phyloP scores from a whole-genome alignment of 2,329 filamentous ascomycete genomes.

The Diaporthe sp. region DNA sequence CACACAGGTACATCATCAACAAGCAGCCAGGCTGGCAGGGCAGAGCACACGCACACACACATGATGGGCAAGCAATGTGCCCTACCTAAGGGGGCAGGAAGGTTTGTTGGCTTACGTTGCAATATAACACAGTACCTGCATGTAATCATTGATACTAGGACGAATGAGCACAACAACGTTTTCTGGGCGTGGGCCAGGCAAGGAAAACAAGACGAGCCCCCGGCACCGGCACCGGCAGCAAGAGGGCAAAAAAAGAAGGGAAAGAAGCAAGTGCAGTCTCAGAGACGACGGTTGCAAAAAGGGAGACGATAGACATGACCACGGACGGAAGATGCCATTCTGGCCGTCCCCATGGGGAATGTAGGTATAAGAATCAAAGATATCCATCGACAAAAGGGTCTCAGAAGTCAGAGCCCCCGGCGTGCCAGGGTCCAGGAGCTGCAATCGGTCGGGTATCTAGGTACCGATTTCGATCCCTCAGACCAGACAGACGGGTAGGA shows the following conservation, averaged over 20 bases:
- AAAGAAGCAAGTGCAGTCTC: neutral
- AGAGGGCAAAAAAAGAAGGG: neutral
- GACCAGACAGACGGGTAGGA: neutral
- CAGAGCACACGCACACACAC: slow-evolving; percentile 3
- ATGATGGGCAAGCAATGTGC: slow-evolving; percentile 9
- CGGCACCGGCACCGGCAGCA: neutral
- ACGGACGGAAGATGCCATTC: slow-evolving; percentile 15
- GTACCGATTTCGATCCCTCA: neutral
- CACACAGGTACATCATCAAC: neutral
- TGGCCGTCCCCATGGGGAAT: slow-evolving; percentile 27
- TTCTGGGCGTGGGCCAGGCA: neutral
- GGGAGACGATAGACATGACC: neutral
- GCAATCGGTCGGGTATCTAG: slow-evolving; percentile 10
- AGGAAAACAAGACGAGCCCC: neutral
- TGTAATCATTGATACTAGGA: neutral
- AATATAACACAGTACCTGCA: slow-evolving; percentile 31
- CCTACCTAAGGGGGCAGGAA: slow-evolving; percentile 1
- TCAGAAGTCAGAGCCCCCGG: slow-evolving; percentile 12
- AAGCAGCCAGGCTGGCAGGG: neutral
- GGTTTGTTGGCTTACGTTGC: slow-evolving; percentile 28
- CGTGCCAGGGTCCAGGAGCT: slow-evolving; percentile 3
- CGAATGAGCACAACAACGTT: slow-evolving; percentile 3
- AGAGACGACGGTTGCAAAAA: slow-evolving; percentile 1
- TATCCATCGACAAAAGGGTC: slow-evolving; percentile 29
- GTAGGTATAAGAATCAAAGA: slow-evolving; percentile 14